phyloP scores from a whole-genome alignment of 2,329 filamentous ascomycete species.

The Nothopassalora personata region DNA sequence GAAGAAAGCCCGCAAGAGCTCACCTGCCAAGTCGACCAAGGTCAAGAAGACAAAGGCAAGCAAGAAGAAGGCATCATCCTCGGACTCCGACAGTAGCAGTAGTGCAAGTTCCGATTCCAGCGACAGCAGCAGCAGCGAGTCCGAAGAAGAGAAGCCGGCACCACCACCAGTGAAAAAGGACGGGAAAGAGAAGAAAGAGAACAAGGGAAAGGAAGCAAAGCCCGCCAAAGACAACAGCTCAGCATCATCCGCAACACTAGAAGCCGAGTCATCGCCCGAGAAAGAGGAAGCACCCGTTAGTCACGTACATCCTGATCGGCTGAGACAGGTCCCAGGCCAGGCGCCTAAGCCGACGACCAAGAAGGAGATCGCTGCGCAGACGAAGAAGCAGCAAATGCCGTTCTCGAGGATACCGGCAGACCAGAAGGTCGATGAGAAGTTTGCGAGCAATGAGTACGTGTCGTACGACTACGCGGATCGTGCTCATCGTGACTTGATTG shows the following conservation, averaged over 20 bases:
- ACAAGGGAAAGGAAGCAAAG: constrained; percentile 20
- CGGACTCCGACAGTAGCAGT: constrained; percentile 23
- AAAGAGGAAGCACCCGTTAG: constrained; percentile 24
- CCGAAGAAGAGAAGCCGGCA: constrained; percentile 14
- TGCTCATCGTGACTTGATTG: constrained; percentile 79
- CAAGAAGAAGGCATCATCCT: constrained; percentile 25
- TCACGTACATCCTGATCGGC: constrained; percentile 38
- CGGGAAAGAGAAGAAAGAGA: constrained; percentile 17
- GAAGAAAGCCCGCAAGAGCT: constrained; percentile 27
- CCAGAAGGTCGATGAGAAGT: constrained; percentile 61
- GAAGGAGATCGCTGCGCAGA: constrained; percentile 27
- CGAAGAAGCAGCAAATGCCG: constrained; percentile 57
- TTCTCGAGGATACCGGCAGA: constrained; percentile 73
- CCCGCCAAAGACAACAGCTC: constrained; percentile 9
- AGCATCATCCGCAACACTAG: constrained; percentile 31
- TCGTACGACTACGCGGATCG: constrained; percentile 82
- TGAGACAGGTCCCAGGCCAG: constrained; percentile 19
- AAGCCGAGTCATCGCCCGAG: constrained; percentile 17
- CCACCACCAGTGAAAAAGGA: constrained; percentile 10
- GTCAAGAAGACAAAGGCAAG: constrained; percentile 21
- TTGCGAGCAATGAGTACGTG: constrained; percentile 74
- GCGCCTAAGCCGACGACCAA: constrained; percentile 9
- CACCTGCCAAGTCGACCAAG: constrained; percentile 8
- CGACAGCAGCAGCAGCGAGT: constrained; percentile 36
- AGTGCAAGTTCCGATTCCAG: constrained; percentile 36